A percentile compares a stretch with the other conserved stretches of the same genome.
Evolutionary conservation across 371 early-diverging fungal genomes (phyloP).

Genomic region (Actinomortierella wolfii): DNA sequence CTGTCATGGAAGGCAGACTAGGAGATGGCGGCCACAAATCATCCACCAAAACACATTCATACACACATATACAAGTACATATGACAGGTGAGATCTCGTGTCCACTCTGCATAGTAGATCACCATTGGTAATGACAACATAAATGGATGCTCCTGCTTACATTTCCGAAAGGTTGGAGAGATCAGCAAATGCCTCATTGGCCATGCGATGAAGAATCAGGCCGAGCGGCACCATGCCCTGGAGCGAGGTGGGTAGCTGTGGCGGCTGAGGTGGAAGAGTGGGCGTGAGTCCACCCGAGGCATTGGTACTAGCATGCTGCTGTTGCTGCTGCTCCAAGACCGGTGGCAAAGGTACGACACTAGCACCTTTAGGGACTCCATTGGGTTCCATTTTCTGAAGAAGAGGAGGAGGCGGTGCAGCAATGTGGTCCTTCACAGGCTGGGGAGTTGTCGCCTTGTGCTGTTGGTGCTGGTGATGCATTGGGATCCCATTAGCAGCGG

Average conservation of each 20-base stretch:
- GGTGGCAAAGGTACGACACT: conserved; percentile 9
- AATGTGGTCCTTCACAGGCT: too few relatives aligned
- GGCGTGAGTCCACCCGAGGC: background rate
- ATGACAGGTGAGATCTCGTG: too few relatives aligned
- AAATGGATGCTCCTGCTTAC: conserved; percentile 45
- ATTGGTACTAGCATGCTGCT: background rate
- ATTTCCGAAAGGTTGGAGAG: conserved; percentile 62
- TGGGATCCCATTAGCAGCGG: conserved; percentile 24
- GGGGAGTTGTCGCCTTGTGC: too few relatives aligned
- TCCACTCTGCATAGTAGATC: too few relatives aligned
- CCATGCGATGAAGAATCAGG: conserved; percentile 59
- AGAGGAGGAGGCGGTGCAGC: too few relatives aligned
- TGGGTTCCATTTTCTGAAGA: conserved; percentile 32
- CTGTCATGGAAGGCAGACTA: conserved; percentile 64
- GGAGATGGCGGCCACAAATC: too few relatives aligned
- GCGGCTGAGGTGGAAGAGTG: conserved; percentile 1
- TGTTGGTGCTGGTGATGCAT: too few relatives aligned
- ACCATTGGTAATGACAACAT: too few relatives aligned
- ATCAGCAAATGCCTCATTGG: conserved; percentile 60
- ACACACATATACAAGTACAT: too few relatives aligned
- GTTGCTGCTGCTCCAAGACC: conserved; percentile 2
- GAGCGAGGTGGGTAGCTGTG: conserved; percentile 15
- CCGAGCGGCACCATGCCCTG: conserved; percentile 61
- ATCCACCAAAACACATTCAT: too few relatives aligned
- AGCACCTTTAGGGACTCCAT: conserved; percentile 24